A percentile compares a stretch with the other conserved stretches of the same genome.
These are phyloP conservation scores for Raphanus hybrid DNA, from an alignment of 441 rosid species.

Conservation along the genomic window DNA sequence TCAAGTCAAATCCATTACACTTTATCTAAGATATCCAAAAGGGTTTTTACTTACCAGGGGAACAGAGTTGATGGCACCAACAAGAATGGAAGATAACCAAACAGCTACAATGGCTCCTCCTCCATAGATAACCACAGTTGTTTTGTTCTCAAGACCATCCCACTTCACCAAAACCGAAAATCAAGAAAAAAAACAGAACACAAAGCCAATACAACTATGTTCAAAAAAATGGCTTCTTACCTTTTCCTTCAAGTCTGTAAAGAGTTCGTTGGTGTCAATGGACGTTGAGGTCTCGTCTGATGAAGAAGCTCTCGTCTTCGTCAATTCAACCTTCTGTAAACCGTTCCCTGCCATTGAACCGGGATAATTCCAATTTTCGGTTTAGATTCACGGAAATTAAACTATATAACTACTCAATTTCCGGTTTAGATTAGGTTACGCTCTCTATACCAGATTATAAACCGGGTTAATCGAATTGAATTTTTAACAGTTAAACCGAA, in stretches of 20 bases:
- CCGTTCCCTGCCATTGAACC: conserved; percentile 46
- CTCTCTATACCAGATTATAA: not conserved
- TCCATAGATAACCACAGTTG: conserved; percentile 86
- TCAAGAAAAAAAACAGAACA: not conserved
- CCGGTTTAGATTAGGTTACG: not conserved
- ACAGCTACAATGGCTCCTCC: conserved; percentile 90
- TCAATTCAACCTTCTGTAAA: conserved; percentile 52
- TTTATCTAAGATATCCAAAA: not conserved
- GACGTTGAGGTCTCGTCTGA: conserved; percentile 67
- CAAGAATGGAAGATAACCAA: conserved; percentile 81
- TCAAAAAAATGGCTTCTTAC: conserved; percentile 40
- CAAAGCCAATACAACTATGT: not conserved
- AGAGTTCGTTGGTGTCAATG: conserved; percentile 68
- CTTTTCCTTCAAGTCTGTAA: conserved; percentile 91
- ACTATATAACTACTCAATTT: not conserved
- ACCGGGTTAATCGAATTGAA: not conserved
- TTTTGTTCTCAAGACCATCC: conserved; percentile 96
- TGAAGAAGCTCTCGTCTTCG: conserved; percentile 62
- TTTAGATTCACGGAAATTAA: not conserved
- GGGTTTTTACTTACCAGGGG: conserved; percentile 67
- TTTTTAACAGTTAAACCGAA: not conserved
- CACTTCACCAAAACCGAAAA: conserved; percentile 54
- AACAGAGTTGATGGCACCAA: conserved; percentile 93
- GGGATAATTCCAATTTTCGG: not conserved
- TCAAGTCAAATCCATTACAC: not conserved